phyloP scores from a whole-genome alignment of 129 eudicot genomes.

The Gnaphalium uliginosum region DNA sequence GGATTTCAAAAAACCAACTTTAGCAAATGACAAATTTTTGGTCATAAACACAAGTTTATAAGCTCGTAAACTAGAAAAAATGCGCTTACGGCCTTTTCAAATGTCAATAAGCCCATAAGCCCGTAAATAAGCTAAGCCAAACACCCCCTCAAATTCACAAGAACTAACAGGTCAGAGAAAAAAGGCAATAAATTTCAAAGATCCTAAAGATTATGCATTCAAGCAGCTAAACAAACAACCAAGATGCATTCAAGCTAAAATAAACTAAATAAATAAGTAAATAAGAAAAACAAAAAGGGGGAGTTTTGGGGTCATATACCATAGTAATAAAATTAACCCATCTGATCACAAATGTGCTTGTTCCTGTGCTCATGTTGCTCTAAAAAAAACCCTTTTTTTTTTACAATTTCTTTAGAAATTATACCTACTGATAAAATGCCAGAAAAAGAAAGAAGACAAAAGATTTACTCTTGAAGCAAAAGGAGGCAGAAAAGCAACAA shows the following conservation, averaged over 20 bases:
- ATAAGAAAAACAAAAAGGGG: neutral
- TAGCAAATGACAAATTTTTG: no score
- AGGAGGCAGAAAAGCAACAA: neutral
- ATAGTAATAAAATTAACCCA: slow-evolving; percentile 77
- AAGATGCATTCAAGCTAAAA: slow-evolving; percentile 6
- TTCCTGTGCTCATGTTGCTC: slow-evolving; percentile 55
- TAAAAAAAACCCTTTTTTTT: neutral
- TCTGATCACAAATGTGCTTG: slow-evolving; percentile 82
- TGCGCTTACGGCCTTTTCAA: neutral
- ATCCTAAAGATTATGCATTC: neutral
- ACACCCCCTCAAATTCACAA: no score
- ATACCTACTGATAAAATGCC: neutral
- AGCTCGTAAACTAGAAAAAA: no score
- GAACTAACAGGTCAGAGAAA: no score
- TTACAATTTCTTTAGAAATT: neutral
- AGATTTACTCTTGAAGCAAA: neutral
- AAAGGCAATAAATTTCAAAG: no score
- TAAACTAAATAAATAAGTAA: neutral
- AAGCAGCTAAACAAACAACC: slow-evolving; percentile 19
- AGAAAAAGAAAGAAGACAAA: neutral
- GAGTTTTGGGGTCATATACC: slow-evolving; percentile 39
- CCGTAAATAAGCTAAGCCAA: no score
- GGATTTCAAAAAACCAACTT: no score
- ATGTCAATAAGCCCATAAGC: no score
- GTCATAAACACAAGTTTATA: no score